Percentiles rank a stretch among this genome's conserved stretches.
Conservation (phyloP, 2,329 filamentous ascomycete genomes). For the Xylaria polymorpha region DNA sequence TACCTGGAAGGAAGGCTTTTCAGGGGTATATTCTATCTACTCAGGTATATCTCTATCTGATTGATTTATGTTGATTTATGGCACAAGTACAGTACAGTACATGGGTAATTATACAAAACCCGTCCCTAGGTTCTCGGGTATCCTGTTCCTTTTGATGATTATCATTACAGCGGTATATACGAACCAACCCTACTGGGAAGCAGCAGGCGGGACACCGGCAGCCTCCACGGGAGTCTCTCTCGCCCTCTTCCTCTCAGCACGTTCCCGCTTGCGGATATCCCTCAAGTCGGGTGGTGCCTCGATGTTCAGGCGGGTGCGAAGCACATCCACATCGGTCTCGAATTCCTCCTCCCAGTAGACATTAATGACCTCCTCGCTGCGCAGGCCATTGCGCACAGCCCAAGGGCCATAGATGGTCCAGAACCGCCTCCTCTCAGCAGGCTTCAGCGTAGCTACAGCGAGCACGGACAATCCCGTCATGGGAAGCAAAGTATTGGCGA, state of each 20-base stretch:
- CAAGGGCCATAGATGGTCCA: slow-evolving; percentile 84
- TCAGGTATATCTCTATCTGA: slow-evolving; percentile 21
- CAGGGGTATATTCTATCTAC: slow-evolving; percentile 23
- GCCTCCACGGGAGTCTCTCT: slow-evolving; percentile 57
- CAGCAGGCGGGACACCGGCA: slow-evolving; percentile 22
- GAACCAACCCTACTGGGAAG: not conserved
- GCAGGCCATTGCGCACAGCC: slow-evolving; percentile 85
- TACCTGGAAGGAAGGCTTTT: slow-evolving; percentile 32
- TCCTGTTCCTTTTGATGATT: not conserved
- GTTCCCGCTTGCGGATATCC: slow-evolving; percentile 76
- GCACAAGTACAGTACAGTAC: slow-evolving; percentile 23
- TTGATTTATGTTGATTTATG: slow-evolving; percentile 38
- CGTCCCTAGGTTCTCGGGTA: not conserved
- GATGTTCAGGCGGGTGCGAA: slow-evolving; percentile 81
- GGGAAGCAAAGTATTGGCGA: slow-evolving; percentile 90
- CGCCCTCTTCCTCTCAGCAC: slow-evolving; percentile 74
- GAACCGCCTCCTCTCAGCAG: slow-evolving; percentile 81
- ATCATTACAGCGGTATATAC: not conserved
- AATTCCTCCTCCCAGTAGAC: slow-evolving; percentile 98
- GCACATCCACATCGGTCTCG: slow-evolving; percentile 80
- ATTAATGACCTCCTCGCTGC: slow-evolving; percentile 85
- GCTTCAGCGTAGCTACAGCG: slow-evolving; percentile 86
- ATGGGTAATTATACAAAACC: slow-evolving; percentile 33
- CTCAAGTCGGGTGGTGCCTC: slow-evolving; percentile 90
- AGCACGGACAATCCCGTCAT: slow-evolving; percentile 93